Percentiles rank a stretch among this genome's conserved stretches.
Conservation (phyloP, 192 early-diverging fungal species). For the Paraglomus brasilianum region DNA sequence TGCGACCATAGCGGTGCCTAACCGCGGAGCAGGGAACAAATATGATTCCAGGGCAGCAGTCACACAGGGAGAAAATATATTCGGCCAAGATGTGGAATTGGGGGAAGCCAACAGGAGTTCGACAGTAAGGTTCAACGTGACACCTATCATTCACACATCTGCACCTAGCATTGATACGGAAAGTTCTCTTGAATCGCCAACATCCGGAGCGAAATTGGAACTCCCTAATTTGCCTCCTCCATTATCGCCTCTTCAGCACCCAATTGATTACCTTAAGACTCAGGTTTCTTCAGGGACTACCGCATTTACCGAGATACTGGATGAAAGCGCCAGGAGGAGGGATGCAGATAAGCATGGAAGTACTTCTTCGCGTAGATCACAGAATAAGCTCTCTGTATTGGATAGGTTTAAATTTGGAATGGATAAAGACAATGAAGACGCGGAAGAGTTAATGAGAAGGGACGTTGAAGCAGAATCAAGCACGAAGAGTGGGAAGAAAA, state of each 20-base stretch:
- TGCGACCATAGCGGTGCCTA: neutral
- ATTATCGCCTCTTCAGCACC: constrained; percentile 20
- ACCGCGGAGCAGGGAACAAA: neutral
- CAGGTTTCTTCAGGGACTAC: constrained; percentile 6
- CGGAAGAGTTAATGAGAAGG: constrained; percentile 20
- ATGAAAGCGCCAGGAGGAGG: constrained; percentile 22
- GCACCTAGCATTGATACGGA: neutral
- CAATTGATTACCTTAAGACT: constrained; percentile 6
- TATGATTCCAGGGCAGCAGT: neutral
- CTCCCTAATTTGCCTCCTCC: neutral
- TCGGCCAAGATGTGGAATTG: neutral
- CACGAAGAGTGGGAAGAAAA: neutral
- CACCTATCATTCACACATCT: constrained; percentile 16
- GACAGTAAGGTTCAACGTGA: neutral
- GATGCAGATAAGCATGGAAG: constrained; percentile 8
- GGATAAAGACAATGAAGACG: constrained; percentile 17
- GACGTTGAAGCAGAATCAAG: neutral
- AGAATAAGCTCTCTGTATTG: neutral
- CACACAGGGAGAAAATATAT: neutral
- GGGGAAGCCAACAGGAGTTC: neutral
- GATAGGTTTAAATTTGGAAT: constrained; percentile 29
- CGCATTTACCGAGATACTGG: neutral
- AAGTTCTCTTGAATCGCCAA: neutral
- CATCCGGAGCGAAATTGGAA: neutral
- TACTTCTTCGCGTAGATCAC: constrained; percentile 6